These are phyloP conservation scores for Gardenia jasminoides DNA, from an alignment of 257 asterid species.

Conservation along the genomic window DNA sequence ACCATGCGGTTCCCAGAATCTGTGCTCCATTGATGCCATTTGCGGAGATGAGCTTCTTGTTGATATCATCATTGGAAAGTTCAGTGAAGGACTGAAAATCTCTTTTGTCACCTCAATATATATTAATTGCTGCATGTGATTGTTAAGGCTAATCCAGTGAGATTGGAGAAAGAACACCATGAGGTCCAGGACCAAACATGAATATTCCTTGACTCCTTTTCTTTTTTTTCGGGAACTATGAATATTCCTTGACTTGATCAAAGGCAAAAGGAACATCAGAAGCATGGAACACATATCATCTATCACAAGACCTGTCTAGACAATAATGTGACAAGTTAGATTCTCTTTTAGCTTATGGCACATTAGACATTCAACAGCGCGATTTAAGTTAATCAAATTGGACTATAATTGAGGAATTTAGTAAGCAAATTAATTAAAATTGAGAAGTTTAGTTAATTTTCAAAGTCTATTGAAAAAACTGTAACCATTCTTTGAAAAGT, in stretches of 20 bases:
- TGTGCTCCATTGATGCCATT: neutral
- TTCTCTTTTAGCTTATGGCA: neutral
- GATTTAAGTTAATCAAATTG: no score
- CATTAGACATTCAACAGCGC: neutral
- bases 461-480: no score
- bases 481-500: no score
- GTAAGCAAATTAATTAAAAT: no score
- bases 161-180: no score
- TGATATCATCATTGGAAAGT: neutral
- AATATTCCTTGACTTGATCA: neutral
- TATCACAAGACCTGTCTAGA: no score
- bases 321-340: no score
- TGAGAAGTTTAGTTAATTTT: neutral
- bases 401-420: no score
- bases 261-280: neutral
- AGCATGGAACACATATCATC: neutral
- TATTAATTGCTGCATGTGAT: neutral
- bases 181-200: no score
- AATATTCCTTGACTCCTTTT: neutral
- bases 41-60: neutral
- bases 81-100: neutral
- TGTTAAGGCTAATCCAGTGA: neutral
- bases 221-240: no score
- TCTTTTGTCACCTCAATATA: neutral
- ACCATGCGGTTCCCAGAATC: neutral